Evolutionary conservation across 768 basidiomycete species (phyloP), one percentile per base, ranked within the genome.

Genomic region (Mycena olivaceomarginata): DNA sequence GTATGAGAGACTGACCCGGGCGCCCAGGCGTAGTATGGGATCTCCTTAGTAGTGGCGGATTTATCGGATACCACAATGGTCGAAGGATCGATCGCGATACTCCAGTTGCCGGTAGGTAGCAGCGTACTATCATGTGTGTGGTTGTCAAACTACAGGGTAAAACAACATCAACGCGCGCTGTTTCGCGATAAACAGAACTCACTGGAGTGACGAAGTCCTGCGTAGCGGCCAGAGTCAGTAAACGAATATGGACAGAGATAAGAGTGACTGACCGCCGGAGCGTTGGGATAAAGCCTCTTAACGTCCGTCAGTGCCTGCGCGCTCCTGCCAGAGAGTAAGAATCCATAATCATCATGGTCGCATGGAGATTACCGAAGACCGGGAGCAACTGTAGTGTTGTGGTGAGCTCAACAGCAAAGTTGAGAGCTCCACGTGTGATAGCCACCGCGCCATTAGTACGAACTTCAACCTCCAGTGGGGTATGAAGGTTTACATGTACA

Each of bases 11-110:
- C 43, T 15, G 7, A 51, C 48, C 56, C 56, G 1, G 88, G 84
- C 7, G 86, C 87, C 88, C 87, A 88, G 1, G 83, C 85, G 63
- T 87, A 86, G 75, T 81, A 86, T 2, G 88, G 87, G n/a, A 88
- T 80, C 5, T 80, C 68, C 0, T 83, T 74, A 2, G 77, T 76
- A 25, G 77, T 79, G 2, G 72, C 67, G 2, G 85, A 84, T 31
- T 79, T 80, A 64, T 88, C 88, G 10, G 82, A 80, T 22, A 88
- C 81, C 5, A 76, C 68, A 60, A 88, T 83, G 1, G 85, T 85
- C 22, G 82, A 78, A 11, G 86, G 86, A 70, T 89, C 87, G 69
- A 89, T 87, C 16, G 87, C 88, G 37, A 88, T 75, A 31, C 82
- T 84, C 87, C 88, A 88, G 64, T 85, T 82, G 25, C 73, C 81